A percentile compares a stretch with the other conserved stretches of the same genome.
These are phyloP conservation scores for Yamadazyma paraphyllophila DNA, from an alignment of 805 yeast species.

Conservation along the genomic window DNA sequence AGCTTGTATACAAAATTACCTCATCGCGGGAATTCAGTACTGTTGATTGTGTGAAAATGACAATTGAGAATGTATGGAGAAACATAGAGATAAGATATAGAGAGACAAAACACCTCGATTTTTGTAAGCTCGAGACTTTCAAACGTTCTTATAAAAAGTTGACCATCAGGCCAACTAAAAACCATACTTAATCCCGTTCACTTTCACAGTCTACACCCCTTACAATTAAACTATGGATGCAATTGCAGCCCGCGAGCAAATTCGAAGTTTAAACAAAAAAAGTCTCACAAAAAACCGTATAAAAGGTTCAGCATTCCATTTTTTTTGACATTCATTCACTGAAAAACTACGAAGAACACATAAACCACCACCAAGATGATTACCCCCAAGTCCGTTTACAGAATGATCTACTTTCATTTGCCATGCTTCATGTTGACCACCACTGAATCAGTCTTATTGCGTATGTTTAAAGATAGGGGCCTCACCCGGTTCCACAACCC, in stretches of 20 bases:
- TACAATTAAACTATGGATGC: background rate
- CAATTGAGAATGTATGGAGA: background rate
- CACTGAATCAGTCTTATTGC: slow-evolving; percentile 35
- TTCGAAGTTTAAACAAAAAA: background rate
- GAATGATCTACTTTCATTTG: slow-evolving; percentile 41
- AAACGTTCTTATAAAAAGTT: too few relatives aligned
- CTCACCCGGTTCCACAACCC: background rate
- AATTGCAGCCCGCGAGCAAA: background rate
- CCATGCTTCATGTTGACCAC: slow-evolving; percentile 51
- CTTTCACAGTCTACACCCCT: background rate
- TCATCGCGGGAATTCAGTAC: slow-evolving; percentile 2
- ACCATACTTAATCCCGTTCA: too few relatives aligned
- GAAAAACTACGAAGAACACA: background rate
- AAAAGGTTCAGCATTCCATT: background rate
- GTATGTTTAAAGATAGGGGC: slow-evolving; percentile 14
- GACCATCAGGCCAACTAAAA: too few relatives aligned
- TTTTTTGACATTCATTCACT: background rate
- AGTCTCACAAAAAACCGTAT: background rate
- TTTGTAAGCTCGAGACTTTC: background rate
- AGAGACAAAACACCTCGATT: background rate
- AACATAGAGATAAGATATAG: background rate
- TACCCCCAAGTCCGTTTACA: slow-evolving; percentile 14
- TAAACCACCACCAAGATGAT: slow-evolving; percentile 8
- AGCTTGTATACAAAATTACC: background rate
- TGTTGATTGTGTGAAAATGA: background rate